Evolutionary conservation across 1,284 basidiomycete species (phyloP), one percentile per base, ranked within the genome.

Genomic region (Inonotus obliquus): DNA sequence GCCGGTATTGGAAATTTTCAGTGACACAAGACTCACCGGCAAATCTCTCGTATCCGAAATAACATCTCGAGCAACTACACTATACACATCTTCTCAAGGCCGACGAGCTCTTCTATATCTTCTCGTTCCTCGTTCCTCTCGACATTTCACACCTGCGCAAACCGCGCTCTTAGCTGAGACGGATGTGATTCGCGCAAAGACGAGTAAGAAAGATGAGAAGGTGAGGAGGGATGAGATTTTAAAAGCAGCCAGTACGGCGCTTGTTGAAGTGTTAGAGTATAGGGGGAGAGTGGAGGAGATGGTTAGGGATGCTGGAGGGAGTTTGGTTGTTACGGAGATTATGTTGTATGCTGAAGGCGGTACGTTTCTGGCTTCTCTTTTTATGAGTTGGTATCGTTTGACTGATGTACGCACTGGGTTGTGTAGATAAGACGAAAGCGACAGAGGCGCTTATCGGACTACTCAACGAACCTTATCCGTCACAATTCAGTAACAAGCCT

Each of bases 11-110:
- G 38, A 11, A 6, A 17, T 39, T 10, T 54, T 44, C 67, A 94
- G 91, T 67, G 93, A 95, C 71, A 95, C 93, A 2, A 95, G 94
- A 76, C 80, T 94, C 52, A 83, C 90, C 51, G 79, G 83, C 37
- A 95, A 95, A 76, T 85, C 86, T 0, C 76, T 96, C 51, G 78
- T 94, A 1, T 72, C 84, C 0, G 83, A 86, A 57, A 82, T 91
- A 60, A 83, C 77, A 11, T 70, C 78, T 0, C 74, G 81, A 38
- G 81, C 85, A 1, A 69, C 79, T n/a, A 79, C 78, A 14, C 75
- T 92, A 2, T 81, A 82, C 66, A 69, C 76, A 2, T 79, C 79
- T 10, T 74, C 84, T 13, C 81, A 87, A 74, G 90, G 93, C 49
- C 86, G 93, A 47, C 82, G 92, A 13, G 81, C 89, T 1, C 77